Evolutionary conservation across 805 yeast genomes (phyloP), one percentile per base, ranked within the genome.

Genomic region (Ogataea salicorniae): DNA sequence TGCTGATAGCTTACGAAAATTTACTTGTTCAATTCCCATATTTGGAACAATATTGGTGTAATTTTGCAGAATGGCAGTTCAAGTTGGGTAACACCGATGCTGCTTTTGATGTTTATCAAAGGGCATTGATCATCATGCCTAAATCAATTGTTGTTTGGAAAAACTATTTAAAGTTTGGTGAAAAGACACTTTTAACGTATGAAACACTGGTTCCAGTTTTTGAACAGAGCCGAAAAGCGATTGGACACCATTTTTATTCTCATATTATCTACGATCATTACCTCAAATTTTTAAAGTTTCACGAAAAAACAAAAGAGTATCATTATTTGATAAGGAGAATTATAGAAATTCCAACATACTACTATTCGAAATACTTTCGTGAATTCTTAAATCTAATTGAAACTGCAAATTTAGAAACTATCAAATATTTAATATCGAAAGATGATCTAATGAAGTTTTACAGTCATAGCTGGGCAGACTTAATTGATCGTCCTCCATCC

Each of bases 31-130:
- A 70, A 41, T 81, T 63, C 54, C 87, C 87, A 0, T 59, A 66
- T 5, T 61, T 75, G 31, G 79, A 74, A 51, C 76, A 75, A 40
- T 78, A 78, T 55, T 82, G 87, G 87, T 63, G 77, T n/a, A 68
- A 73, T 36, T 79, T 66, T 58, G 83, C 84, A 0, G 56, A 62
- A 4, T 66, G 74, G 70, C 75, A 73, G 52, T 75, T 71, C 52
- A 64, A 61, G 33, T 57, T 77, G 31, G 81, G 80, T 1, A 56
- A 69, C 42, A 68, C 77, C 1, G 63, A 62, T 0, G 47, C 50
- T 3, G 72, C 79, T 2, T 60, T 61, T 2, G 50, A 47, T 1
- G 60, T 78, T 2, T 80, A 67, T 52, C 50, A 63, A 31, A 52
- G 64, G n/a, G 73, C 75, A 1, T 57, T 83, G 34, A 48, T 52